phyloP scores from a whole-genome alignment of 495 filamentous ascomycete species.

The Neurospora tetraspora region DNA sequence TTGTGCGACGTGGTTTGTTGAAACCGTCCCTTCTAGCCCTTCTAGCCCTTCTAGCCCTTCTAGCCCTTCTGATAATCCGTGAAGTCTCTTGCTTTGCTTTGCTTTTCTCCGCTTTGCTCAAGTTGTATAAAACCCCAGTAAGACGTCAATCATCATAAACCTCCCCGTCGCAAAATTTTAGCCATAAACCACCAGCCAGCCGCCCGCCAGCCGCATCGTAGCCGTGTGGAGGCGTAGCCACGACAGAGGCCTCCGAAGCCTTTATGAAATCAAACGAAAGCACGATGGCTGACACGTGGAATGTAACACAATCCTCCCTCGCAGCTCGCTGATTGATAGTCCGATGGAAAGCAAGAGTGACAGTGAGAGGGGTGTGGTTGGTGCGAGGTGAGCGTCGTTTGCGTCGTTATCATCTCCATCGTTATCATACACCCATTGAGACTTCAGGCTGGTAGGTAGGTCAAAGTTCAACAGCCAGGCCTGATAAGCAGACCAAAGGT shows the following conservation, averaged over 20 bases:
- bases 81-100: background rate
- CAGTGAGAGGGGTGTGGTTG: background rate
- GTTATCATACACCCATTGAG: background rate
- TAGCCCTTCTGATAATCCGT: background rate
- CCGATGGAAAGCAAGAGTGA: no score
- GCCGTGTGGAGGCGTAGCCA: background rate
- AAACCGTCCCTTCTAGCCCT: background rate
- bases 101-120: background rate
- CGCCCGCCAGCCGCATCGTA: background rate
- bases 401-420: background rate
- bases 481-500: no score
- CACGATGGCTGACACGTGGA: background rate
- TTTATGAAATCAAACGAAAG: background rate
- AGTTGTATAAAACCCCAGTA: background rate
- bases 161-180: background rate
- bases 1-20: background rate
- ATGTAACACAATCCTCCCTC: background rate
- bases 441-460: no score
- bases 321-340: background rate
- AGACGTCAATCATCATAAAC: background rate
- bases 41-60: no score
- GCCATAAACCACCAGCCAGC: background rate
- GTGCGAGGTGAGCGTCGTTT: background rate
- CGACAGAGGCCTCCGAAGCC: background rate
- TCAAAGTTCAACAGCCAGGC: no score